Percentiles rank a stretch among this genome's conserved stretches.
These are phyloP conservation scores for Phytophthora megakarya DNA, from an alignment of 352 stramenopile genomes.

Conservation along the genomic window DNA sequence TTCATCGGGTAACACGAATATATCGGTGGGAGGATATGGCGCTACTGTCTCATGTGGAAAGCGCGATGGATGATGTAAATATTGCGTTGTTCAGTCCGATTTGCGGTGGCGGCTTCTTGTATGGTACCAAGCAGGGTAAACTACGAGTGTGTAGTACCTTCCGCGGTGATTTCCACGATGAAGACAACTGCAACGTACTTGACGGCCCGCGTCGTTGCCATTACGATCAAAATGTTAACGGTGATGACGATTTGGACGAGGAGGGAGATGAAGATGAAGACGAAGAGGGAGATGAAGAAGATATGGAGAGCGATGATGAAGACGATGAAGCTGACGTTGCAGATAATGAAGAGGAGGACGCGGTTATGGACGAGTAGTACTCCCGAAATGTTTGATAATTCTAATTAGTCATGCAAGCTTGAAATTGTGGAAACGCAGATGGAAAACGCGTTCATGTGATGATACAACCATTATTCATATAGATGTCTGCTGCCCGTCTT, in stretches of 20 bases:
- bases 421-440: constrained; percentile 26
- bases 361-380: constrained; percentile 49
- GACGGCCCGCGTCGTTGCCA: constrained; percentile 60
- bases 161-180: constrained; percentile 72
- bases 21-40: constrained; percentile 92
- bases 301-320: constrained; percentile 40
- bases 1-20: constrained; percentile 87
- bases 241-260: constrained; percentile 52
- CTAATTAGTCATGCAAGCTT: constrained; percentile 35
- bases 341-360: constrained; percentile 41
- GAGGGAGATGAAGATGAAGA: constrained; percentile 50
- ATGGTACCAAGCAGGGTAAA: constrained; percentile 97
- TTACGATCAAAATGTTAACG: constrained; percentile 63
- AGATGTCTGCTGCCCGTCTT: background rate
- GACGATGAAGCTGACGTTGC: constrained; percentile 32
- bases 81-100: constrained; percentile 98
- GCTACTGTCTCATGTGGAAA: constrained; percentile 84
- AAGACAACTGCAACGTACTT: constrained; percentile 86
- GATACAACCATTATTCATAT: constrained; percentile 12
- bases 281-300: constrained; percentile 36
- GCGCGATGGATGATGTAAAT: constrained; percentile 97
- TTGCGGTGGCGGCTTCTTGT: constrained; percentile 96
- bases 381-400: constrained; percentile 36
- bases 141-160: constrained; percentile 89
- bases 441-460: constrained; percentile 31